These are phyloP conservation scores for Diaporthe citri DNA, from an alignment of 2,329 filamentous ascomycete genomes.

Conservation along the genomic window DNA sequence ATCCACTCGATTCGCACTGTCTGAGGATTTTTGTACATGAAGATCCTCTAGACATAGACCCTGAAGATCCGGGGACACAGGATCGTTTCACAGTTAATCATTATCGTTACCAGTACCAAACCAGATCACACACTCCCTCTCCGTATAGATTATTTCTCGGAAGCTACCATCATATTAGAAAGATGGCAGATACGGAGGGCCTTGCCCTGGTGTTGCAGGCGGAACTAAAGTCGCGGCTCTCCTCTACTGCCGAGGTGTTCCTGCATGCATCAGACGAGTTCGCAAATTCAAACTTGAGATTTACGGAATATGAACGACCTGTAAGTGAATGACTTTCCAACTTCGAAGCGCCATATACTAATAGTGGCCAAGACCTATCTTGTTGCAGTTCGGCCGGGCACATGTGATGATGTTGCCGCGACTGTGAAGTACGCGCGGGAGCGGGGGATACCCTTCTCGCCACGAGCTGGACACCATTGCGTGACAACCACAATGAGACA, in stretches of 20 bases:
- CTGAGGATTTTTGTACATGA: background rate
- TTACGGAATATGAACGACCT: slow-evolving; percentile 25
- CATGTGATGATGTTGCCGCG: background rate
- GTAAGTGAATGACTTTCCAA: background rate
- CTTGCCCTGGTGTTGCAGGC: background rate
- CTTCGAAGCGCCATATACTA: background rate
- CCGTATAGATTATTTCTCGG: background rate
- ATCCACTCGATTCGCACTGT: background rate
- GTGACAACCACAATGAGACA: slow-evolving; percentile 27
- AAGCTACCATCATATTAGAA: background rate
- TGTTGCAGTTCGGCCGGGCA: background rate
- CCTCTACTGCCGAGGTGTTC: background rate
- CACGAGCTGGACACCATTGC: slow-evolving; percentile 26
- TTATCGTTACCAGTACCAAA: background rate
- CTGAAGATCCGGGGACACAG: background rate
- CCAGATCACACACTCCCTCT: background rate
- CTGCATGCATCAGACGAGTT: background rate
- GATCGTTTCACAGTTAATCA: background rate
- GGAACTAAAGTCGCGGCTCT: background rate
- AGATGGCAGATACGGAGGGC: background rate
- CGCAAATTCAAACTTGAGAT: background rate
- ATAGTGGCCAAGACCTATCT: background rate
- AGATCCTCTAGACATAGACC: background rate
- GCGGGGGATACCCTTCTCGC: background rate
- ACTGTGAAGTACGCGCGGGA: background rate